Evolutionary conservation across 208 protist species (phyloP), one percentile per base, ranked within the genome.

Genomic region (Plasmodiophora brassicae): DNA sequence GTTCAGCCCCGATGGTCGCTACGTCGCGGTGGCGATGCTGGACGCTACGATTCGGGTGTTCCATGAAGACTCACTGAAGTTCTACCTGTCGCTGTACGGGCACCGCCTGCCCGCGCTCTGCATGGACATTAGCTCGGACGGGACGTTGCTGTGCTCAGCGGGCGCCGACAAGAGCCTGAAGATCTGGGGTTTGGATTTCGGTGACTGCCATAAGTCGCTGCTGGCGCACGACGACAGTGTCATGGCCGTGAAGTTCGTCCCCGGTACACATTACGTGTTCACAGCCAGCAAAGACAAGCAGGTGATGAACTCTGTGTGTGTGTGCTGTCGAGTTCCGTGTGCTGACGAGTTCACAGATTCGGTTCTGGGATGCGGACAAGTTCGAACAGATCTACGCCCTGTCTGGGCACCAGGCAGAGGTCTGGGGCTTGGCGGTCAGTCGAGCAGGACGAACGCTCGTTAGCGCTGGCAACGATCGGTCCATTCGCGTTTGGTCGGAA

Each of bases 281-380:
- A 96, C 96, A 5, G 92, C 91, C 25, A 88, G 94, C 54, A 97
- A 92, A 65, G 92, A 93, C 46, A 88, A 86, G 32, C n/a, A 28
- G 43, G 57, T 88, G 20, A 71, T 35, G 50, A n/a, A 39, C 32
- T 8, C 53, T 0, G 22, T 38, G 0, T 44, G 50, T 54, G 1
- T 88, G 50, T 83, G 22, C 14, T 5, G 1, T 39, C 25, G 41
- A 28, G n/a, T n/a, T n/a, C 53, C 86, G 10, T 85, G 35, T 97
- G 99, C 90, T n/a, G n/a, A n/a, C 93, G 95, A 43, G 91, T 92
- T 0, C 90, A 99, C n/a, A 78, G 65, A 78, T 78, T 5, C 98
- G 98, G 89, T 96, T 97, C 89, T 99, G 98, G 98, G 98, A 99
- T 92, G 97, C 93, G 44, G 98, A 99, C 90, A 96, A 71, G 36